A percentile compares a stretch with the other conserved stretches of the same genome.
phyloP scores from a whole-genome alignment of 495 filamentous ascomycete species.

The Neurospora sp. region DNA sequence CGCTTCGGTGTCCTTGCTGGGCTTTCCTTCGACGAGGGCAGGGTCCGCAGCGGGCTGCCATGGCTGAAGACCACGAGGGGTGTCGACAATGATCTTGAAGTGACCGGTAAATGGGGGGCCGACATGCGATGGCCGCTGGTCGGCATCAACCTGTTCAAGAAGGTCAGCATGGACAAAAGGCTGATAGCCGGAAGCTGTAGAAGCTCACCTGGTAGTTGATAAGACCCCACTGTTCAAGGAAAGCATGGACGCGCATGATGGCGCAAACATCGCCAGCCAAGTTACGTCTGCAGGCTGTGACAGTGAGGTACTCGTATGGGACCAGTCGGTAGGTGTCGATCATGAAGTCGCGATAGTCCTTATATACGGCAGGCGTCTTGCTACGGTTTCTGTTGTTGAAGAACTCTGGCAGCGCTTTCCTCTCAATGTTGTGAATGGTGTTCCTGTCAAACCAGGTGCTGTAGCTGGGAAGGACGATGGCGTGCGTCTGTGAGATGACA shows the following conservation, averaged over 20 bases:
- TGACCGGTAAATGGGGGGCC: slow-evolving; percentile 95
- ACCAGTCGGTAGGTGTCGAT: slow-evolving; percentile 97
- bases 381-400: slow-evolving; percentile 97
- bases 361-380: slow-evolving; percentile 95
- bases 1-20: slow-evolving; percentile 67
- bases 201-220: slow-evolving; percentile 91
- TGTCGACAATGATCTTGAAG: slow-evolving; percentile 87
- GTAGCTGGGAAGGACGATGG: slow-evolving; percentile 92
- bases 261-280: slow-evolving; percentile 96
- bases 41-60: slow-evolving; percentile 83
- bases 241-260: slow-evolving; percentile 96
- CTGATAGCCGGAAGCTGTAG: not conserved
- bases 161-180: slow-evolving; percentile 14
- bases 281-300: slow-evolving; percentile 94
- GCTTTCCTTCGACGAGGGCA: slow-evolving; percentile 51
- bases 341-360: slow-evolving; percentile 99
- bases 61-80: slow-evolving; percentile 85
- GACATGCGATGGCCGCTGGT: slow-evolving; percentile 87
- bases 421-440: slow-evolving; percentile 74
- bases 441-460: slow-evolving; percentile 99
- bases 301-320: slow-evolving; percentile 89
- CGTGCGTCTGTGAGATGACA: slow-evolving; percentile 81
- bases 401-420: slow-evolving; percentile 88
- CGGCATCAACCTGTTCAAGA: slow-evolving; percentile 70
- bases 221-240: slow-evolving; percentile 97